Conservation (phyloP, 495 filamentous ascomycete genomes). For the Penicillium daleae region DNA sequence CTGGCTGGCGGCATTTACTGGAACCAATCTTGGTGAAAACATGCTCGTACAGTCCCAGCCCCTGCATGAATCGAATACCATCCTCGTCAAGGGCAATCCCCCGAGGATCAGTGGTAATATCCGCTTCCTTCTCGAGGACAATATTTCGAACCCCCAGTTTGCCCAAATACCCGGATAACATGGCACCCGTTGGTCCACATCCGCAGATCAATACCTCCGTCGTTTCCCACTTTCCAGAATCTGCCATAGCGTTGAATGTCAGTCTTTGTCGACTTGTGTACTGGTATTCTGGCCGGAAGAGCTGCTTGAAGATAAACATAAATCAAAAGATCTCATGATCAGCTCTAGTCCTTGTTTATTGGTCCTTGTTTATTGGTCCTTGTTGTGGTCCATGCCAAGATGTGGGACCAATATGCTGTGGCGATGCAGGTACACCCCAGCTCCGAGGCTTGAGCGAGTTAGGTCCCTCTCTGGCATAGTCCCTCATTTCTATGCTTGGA, state of each 20-base stretch:
- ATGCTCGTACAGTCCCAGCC: conserved; percentile 46
- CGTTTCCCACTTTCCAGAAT: conserved; percentile 28
- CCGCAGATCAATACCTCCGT: conserved; percentile 47
- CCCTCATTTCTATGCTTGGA: background rate
- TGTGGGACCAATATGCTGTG: conserved; percentile 1
- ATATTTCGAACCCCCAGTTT: conserved; percentile 31
- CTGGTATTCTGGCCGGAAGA: background rate
- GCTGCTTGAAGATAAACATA: background rate
- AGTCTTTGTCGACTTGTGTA: background rate
- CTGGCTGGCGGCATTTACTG: conserved; percentile 17
- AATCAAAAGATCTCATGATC: background rate
- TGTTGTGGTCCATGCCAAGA: background rate
- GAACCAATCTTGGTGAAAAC: conserved; percentile 40
- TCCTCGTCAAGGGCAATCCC: conserved; percentile 57
- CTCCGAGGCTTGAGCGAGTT: background rate
- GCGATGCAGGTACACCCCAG: background rate
- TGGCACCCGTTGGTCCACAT: conserved; percentile 42
- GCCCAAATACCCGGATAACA: conserved; percentile 41
- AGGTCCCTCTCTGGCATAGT: conserved; percentile 1
- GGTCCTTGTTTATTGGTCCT: background rate
- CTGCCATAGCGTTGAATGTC: background rate
- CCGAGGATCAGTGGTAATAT: conserved; percentile 53
- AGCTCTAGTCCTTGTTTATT: background rate
- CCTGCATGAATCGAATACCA: conserved; percentile 51
- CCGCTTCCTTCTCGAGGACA: conserved; percentile 48